Percentiles rank a stretch among this genome's conserved stretches.
Evolutionary conservation across 2,329 filamentous ascomycete genomes (phyloP).

Genomic region (Zasmidium angulare): DNA sequence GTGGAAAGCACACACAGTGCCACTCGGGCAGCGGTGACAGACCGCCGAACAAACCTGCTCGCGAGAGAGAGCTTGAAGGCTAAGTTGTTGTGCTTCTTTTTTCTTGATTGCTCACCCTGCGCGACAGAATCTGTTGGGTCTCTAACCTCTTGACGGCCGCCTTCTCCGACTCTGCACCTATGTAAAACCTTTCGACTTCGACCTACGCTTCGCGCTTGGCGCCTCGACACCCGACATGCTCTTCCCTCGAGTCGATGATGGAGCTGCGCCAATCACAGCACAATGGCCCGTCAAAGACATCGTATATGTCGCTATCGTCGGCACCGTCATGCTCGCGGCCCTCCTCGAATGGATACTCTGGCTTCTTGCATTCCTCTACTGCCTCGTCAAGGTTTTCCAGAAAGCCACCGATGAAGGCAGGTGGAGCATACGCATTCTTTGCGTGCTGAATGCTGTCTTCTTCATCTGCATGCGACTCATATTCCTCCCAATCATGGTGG

Average conservation of each 20-base stretch:
- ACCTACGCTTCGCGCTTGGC: background rate
- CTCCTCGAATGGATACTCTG: slow-evolving; percentile 92
- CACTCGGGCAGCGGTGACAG: background rate
- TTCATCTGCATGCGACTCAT: slow-evolving; percentile 81
- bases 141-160: background rate
- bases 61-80: background rate
- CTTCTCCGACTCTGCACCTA: background rate
- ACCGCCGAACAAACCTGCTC: no score
- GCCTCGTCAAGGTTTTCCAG: slow-evolving; percentile 78
- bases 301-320: slow-evolving; percentile 78
- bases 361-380: slow-evolving; percentile 92
- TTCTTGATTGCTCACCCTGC: background rate
- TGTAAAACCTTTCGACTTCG: background rate
- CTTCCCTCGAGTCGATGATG: slow-evolving; percentile 7
- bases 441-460: slow-evolving; percentile 69
- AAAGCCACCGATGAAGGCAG: slow-evolving; percentile 70
- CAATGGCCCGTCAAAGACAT: slow-evolving; percentile 59
- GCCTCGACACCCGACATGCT: slow-evolving; percentile 8
- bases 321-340: slow-evolving; percentile 77
- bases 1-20: background rate
- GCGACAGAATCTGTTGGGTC: background rate
- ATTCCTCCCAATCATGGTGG: slow-evolving; percentile 91
- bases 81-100: background rate
- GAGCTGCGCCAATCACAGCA: slow-evolving; percentile 15
- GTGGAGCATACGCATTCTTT: slow-evolving; percentile 76